phyloP scores from a whole-genome alignment of 2,329 filamentous ascomycete genomes.

The Fusarium denticulatum region DNA sequence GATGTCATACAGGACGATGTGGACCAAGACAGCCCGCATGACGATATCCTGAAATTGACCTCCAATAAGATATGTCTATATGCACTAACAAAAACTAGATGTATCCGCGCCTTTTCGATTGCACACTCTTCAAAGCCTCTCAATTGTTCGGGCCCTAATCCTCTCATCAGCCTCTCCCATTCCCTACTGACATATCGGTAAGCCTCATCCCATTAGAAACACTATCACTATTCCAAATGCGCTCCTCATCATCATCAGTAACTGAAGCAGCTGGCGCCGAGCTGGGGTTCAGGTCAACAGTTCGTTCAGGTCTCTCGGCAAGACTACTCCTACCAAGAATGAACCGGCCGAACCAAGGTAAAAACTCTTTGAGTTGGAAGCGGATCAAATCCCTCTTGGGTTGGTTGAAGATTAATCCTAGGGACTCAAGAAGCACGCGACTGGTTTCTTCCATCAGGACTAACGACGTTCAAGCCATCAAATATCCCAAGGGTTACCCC shows the following conservation, averaged over 20 bases:
- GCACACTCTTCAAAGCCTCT: not conserved
- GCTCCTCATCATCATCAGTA: not conserved
- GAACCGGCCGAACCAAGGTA: not conserved
- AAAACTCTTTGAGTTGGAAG: not conserved
- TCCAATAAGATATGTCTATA: not conserved
- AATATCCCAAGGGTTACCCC: not conserved
- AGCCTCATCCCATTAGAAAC: not conserved
- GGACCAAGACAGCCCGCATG: rapidly evolving
- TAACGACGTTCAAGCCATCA: not conserved
- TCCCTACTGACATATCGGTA: not conserved
- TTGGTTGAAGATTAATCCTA: not conserved
- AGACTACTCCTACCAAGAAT: not conserved
- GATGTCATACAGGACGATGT: not conserved
- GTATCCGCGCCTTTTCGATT: not conserved
- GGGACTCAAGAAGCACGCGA: not conserved
- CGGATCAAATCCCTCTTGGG: not conserved
- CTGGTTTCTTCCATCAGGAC: not conserved
- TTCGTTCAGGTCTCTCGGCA: not conserved
- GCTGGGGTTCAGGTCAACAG: not conserved
- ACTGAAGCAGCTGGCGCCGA: not conserved
- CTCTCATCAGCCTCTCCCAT: not conserved
- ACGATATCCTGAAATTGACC: not conserved
- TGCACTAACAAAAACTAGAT: not conserved
- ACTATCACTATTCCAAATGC: not conserved
- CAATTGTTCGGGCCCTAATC: not conserved